Evolutionary conservation across 306 rosid genomes (phyloP), one percentile per base, ranked within the genome.

Genomic region (Cyamopsis tetragonoloba): DNA sequence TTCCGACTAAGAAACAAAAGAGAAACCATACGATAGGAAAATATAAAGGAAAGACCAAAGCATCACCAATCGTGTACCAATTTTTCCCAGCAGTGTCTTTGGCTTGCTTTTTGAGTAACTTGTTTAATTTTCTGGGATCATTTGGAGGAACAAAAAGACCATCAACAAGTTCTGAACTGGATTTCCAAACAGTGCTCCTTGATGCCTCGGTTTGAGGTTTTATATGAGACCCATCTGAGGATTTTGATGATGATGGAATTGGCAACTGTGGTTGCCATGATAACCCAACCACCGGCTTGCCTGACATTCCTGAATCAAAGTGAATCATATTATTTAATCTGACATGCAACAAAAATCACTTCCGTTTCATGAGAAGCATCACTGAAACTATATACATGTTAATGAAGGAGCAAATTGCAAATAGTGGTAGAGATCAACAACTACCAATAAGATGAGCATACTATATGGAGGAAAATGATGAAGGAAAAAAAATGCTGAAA

Each of bases 221-320:
- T 15, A 39, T 11, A 56, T 7, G 43, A 56, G 84, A 49, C 14
- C 49, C 66, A 28, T 43, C 35, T 44, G 50, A 66, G 8, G 71
- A 17, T 5, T 77, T 72, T 2, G 72, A 79, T 12, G 88, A 75
- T 1, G 88, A 74, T 4, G 60, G 68, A 31, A 73, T 78, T 6
- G 86, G 80, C 65, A 92, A 49, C 73, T 82, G 86, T 17, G 91
- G 98, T 71, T 83, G 82, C 98, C 96, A 92, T 32, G 91, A 84
- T 34, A 84, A 82, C 18, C 96, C 91, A 30, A 87, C 77, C 35
- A 83, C 79, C 2, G 81, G 81, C 51, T 86, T 80, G 50, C 17
- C 84, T 1, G 55, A 5, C 96, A 87, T 87, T 74, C 84, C 64
- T 72, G 42, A 53, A 63, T 30, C 39, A 35, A 70, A 37, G 26